phyloP scores from a whole-genome alignment of 352 stramenopile genomes.

The Elongisporangium anandrum region DNA sequence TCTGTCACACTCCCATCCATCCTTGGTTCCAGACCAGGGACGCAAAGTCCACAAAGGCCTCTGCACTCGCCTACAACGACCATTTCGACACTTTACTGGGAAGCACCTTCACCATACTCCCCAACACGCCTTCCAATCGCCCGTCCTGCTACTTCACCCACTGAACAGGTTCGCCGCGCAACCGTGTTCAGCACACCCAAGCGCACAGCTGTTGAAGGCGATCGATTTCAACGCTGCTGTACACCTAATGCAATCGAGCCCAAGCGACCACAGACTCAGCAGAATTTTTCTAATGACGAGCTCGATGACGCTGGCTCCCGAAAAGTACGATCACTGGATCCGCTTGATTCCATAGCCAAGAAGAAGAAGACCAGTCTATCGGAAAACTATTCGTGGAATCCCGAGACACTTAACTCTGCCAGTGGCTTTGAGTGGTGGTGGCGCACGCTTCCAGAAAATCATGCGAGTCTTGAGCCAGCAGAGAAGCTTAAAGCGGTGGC shows the following conservation, averaged over 20 bases:
- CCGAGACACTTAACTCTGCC: conserved; percentile 70
- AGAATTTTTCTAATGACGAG: not conserved
- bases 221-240: conserved; percentile 37
- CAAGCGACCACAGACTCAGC: conserved; percentile 4
- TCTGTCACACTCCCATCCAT: not conserved
- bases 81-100: conserved; percentile 51
- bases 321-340: conserved; percentile 18
- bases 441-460: conserved; percentile 61
- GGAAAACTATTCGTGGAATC: conserved; percentile 68
- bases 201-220: conserved; percentile 41
- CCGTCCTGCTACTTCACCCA: conserved; percentile 33
- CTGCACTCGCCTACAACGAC: conserved; percentile 53
- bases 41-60: conserved; percentile 13
- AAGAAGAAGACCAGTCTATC: conserved; percentile 38
- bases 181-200: conserved; percentile 66
- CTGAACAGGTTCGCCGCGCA: conserved; percentile 39
- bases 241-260: conserved; percentile 41
- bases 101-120: conserved; percentile 47
- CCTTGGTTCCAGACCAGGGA: not conserved
- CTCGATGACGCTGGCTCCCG: not conserved
- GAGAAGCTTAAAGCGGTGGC: conserved; percentile 82
- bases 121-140: conserved; percentile 35
- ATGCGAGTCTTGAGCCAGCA: conserved; percentile 51
- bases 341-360: conserved; percentile 16
- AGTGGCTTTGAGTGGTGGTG: conserved; percentile 83